Conservation (phyloP, 257 asterid species). For the Scutellaria galericulata region DNA sequence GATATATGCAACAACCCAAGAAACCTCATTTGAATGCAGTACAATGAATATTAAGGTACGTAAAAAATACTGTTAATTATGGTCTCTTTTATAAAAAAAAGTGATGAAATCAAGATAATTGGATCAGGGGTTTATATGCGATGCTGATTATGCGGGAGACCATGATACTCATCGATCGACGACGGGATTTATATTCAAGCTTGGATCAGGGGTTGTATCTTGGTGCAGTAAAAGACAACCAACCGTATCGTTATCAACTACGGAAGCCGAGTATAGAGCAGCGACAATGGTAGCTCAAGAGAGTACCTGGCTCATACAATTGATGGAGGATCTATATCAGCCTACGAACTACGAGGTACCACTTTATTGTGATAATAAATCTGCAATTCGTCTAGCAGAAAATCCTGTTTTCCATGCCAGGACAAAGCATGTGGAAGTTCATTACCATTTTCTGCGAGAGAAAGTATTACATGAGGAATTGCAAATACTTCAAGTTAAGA, state of each 20-base stretch:
- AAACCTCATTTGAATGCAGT: constrained; percentile 27
- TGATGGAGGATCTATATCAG: neutral
- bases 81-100: neutral
- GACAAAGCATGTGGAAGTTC: neutral
- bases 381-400: neutral
- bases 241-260: neutral
- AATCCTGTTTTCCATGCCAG: neutral
- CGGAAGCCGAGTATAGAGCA: neutral
- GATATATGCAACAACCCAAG: constrained; percentile 29
- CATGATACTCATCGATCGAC: neutral
- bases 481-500: neutral
- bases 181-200: neutral
- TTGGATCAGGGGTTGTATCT: constrained; percentile 2
- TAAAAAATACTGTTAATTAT: neutral
- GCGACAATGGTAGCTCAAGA: neutral
- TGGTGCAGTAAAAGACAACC: constrained; percentile 6
- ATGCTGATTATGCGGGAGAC: neutral
- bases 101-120: neutral
- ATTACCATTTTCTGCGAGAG: neutral
- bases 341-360: neutral
- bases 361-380: neutral
- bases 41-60: neutral
- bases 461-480: neutral
- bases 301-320: neutral
- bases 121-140: neutral